Evolutionary conservation across 176 grass and related monocot species (phyloP).

Genomic region (Triticum timopheevii): DNA sequence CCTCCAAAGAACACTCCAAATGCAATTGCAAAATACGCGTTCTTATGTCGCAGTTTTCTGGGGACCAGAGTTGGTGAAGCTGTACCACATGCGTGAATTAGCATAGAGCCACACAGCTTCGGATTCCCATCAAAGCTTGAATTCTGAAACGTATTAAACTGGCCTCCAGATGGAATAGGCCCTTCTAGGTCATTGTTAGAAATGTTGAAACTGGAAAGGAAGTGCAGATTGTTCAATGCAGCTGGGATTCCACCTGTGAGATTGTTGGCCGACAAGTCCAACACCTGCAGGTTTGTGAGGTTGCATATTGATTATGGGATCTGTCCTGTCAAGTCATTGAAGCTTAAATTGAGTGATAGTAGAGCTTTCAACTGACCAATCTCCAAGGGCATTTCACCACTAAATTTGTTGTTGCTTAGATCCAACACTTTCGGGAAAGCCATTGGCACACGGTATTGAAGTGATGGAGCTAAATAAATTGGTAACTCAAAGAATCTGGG

Average conservation of each 20-base stretch:
- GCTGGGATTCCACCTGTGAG: slow-evolving; percentile 14
- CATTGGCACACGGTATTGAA: neutral
- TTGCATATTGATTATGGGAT: slow-evolving; percentile 19
- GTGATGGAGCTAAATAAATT: neutral
- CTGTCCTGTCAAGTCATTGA: slow-evolving; percentile 16
- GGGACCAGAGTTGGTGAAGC: neutral
- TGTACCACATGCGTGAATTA: neutral
- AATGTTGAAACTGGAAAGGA: slow-evolving; percentile 31
- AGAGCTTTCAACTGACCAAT: slow-evolving; percentile 13
- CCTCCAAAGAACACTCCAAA: slow-evolving; percentile 28
- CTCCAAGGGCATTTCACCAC: neutral
- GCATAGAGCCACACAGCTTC: slow-evolving; percentile 8
- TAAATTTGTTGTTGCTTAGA: neutral
- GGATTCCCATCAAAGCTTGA: slow-evolving; percentile 24
- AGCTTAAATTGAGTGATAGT: neutral
- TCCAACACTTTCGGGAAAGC: neutral
- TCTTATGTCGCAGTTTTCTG: neutral
- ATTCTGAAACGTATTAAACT: slow-evolving; percentile 11
- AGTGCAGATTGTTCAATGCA: neutral
- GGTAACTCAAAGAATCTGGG: neutral
- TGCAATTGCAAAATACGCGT: neutral
- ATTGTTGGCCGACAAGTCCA: neutral
- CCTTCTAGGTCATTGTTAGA: slow-evolving; percentile 37
- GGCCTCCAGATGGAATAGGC: slow-evolving; percentile 22
- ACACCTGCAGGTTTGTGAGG: slow-evolving; percentile 7